These are phyloP conservation scores for Mucor mucedo DNA, from an alignment of 371 early-diverging fungal species.

Conservation along the genomic window DNA sequence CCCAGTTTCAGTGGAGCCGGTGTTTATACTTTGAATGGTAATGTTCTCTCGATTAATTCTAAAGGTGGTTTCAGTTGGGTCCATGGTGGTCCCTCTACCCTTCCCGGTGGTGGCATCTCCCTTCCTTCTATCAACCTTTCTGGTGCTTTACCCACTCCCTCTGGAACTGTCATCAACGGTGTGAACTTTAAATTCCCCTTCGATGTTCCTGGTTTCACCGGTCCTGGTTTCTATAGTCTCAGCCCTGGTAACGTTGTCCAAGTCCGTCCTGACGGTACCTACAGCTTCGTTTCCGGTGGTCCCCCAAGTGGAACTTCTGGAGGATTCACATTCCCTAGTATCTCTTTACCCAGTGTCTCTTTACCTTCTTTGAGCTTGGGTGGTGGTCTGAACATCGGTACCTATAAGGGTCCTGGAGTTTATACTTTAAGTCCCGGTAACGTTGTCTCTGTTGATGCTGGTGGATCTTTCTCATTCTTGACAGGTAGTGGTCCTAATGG, in stretches of 20 bases:
- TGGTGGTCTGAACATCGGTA: not conserved
- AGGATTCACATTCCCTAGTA: constrained; percentile 7
- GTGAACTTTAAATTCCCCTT: not conserved
- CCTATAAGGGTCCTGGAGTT: constrained; percentile 8
- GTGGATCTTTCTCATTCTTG: not conserved
- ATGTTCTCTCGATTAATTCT: not conserved
- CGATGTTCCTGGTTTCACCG: not conserved
- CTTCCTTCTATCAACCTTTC: not conserved
- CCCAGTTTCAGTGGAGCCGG: not conserved
- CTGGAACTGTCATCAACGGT: not conserved
- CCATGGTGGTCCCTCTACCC: not conserved
- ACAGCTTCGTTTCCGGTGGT: not conserved
- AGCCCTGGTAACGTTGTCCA: not conserved
- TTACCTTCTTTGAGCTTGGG: not conserved
- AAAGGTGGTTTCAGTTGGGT: not conserved
- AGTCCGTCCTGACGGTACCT: not conserved
- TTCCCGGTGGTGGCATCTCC: not conserved
- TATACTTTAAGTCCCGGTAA: constrained; percentile 9
- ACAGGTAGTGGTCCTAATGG: not conserved
- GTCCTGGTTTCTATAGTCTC: not conserved
- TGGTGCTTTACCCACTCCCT: not conserved
- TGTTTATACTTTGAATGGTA: not conserved
- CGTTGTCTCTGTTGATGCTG: constrained; percentile 1
- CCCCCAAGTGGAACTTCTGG: not conserved
- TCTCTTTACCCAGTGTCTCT: constrained; percentile 3